A percentile compares a stretch with the other conserved stretches of the same genome.
phyloP scores from a whole-genome alignment of 345 rosid genomes.

The Gossypium herbaceum region DNA sequence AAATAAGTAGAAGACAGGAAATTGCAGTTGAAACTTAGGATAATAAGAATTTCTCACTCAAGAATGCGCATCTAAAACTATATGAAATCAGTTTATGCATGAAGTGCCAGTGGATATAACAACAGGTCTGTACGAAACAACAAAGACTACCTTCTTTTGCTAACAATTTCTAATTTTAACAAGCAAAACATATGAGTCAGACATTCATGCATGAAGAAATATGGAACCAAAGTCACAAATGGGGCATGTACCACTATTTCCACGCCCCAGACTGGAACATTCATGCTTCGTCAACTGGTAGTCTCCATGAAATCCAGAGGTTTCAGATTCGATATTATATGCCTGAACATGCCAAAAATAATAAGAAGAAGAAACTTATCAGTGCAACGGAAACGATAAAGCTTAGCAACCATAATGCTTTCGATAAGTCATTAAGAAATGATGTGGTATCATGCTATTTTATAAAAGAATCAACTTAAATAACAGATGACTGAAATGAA shows the following conservation, averaged over 20 bases:
- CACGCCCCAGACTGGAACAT: conserved; percentile 63
- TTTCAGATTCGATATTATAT: conserved; percentile 76
- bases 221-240: conserved; percentile 14
- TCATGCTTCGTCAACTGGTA: conserved; percentile 68
- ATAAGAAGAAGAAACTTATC: background rate
- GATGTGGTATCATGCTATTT: background rate
- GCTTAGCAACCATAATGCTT: background rate
- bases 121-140: conserved; percentile 24
- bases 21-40: background rate
- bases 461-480: background rate
- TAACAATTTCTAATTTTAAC: background rate
- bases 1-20: background rate
- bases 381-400: background rate
- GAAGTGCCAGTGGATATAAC: background rate
- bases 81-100: background rate
- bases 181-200: background rate
- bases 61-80: background rate
- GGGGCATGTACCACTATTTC: conserved; percentile 66
- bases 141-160: background rate
- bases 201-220: background rate
- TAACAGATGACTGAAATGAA: background rate
- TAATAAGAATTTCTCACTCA: background rate
- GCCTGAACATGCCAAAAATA: conserved; percentile 44
- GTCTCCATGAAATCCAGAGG: conserved; percentile 60
- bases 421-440: background rate